Conservation (phyloP, 1,139 yeast genomes). For the Candida smagusa region DNA sequence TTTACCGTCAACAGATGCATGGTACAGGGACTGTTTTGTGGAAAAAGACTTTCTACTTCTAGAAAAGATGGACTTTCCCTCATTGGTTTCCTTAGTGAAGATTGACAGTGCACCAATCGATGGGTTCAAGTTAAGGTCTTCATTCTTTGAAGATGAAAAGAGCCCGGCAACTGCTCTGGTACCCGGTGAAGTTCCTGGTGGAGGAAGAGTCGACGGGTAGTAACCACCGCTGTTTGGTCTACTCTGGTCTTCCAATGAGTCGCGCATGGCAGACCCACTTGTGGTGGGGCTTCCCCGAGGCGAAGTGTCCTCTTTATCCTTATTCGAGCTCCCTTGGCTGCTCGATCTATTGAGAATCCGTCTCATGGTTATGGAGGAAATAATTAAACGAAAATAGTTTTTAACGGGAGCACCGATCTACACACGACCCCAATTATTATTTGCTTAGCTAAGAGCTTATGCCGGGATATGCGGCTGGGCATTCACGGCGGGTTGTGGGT, state of each 20-base stretch:
- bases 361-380: conserved; percentile 6
- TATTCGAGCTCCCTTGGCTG: conserved; percentile 1
- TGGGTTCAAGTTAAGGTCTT: conserved; percentile 37
- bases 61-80: conserved; percentile 36
- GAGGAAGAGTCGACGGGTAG: neutral
- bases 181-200: conserved; percentile 1
- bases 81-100: conserved; percentile 26
- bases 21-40: conserved; percentile 38
- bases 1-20: conserved; percentile 12
- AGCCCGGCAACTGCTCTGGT: conserved; percentile 7
- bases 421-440: too few species aligned
- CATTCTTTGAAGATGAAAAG: conserved; percentile 27
- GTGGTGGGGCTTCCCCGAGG: conserved; percentile 25
- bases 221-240: conserved; percentile 1
- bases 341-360: conserved; percentile 7
- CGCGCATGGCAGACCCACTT: conserved; percentile 25
- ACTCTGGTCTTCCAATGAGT: conserved; percentile 25
- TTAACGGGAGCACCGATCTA: neutral
- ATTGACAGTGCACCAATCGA: conserved; percentile 26
- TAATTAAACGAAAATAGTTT: neutral
- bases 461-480: too few species aligned
- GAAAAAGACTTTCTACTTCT: conserved; percentile 33
- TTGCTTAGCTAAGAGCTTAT: too few species aligned
- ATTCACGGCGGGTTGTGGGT: too few species aligned
- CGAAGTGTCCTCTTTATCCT: conserved; percentile 7